Evolutionary conservation across 139 green algal species (phyloP).

Genomic region (Zygnema cylindricum): DNA sequence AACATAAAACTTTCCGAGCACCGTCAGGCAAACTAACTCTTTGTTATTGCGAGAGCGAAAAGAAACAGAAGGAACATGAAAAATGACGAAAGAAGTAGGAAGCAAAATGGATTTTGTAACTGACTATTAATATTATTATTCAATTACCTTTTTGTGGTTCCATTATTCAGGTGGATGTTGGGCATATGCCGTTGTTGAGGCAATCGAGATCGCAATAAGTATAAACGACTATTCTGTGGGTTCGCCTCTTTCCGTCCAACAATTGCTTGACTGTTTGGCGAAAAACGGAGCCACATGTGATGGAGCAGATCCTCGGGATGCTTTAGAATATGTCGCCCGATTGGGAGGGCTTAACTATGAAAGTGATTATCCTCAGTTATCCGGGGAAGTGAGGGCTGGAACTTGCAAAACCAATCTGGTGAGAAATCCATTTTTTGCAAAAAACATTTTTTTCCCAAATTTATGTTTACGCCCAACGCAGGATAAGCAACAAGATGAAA

Average conservation of each 20-base stretch:
- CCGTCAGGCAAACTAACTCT: too few relatives aligned
- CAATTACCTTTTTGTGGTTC: too few relatives aligned
- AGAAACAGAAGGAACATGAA: too few relatives aligned
- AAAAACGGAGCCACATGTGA: neutral
- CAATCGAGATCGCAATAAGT: neutral
- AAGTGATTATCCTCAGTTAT: neutral
- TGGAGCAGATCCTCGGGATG: neutral
- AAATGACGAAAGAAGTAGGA: too few relatives aligned
- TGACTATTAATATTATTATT: too few relatives aligned
- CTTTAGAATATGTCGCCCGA: neutral
- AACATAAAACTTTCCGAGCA: too few relatives aligned
- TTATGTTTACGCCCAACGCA: too few relatives aligned
- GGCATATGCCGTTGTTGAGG: neutral
- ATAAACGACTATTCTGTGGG: neutral
- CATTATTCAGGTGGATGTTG: neutral
- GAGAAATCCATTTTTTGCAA: too few relatives aligned
- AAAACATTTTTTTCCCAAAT: too few relatives aligned
- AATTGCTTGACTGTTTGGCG: slow-evolving; percentile 10
- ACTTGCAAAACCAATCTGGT: slow-evolving; percentile 5
- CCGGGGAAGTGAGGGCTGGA: neutral
- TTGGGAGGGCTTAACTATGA: neutral
- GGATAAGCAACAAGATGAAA: too few relatives aligned
- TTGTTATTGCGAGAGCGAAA: too few relatives aligned
- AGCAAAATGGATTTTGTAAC: too few relatives aligned
- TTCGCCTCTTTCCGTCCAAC: neutral